Base-by-base conservation (phyloP, 2,329 filamentous ascomycete genomes). In the Penicillium sp. region DNA sequence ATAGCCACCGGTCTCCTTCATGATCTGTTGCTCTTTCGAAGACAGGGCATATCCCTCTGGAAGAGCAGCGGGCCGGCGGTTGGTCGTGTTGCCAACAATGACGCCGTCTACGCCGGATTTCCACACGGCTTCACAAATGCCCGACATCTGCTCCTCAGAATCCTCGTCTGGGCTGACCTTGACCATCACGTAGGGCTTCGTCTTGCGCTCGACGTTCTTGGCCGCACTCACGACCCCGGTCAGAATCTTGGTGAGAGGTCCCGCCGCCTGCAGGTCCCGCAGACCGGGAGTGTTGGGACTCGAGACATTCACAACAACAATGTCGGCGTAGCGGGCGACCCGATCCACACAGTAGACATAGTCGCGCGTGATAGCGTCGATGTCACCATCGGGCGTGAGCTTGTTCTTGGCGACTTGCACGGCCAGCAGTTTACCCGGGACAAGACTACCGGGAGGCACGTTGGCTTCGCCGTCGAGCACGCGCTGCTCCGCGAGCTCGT, bases 341-440 rank as follows among this genome's bases (percentile, higher is more conserved):
- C 84, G 79, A 46, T 86, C 77, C 3, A 96, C 90, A 61, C 91
- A 95, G 68, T 86, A 88, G n/a, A 93, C 86, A 65, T 97, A 96
- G 59, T 85, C 81, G 25, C 80, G 78, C 43, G 78, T 82, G 12
- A 97, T 85, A 29, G 90, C 90, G 37, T 85, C 80, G 51, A 95
- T 85, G 64, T 97, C 88, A 41, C 78, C 77, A 64, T 94, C 90
- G 18, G 89, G 83, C 0, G 93, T 98, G 40, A 81, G 77, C 76
- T 96, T 97, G 74, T 97, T 97, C 82, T 98, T 98, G 44, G 91
- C 90, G 37, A 97, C 82, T 72, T 98, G 93, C 13, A 98, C 90
- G 12, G 88, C 85, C 52, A 98, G 76, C 49, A 96, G 73, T 51
- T 85, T 82, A 11, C 90, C 91, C 0, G 82, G 74, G 11, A 76